phyloP scores from a whole-genome alignment of 768 basidiomycete genomes.

The Piloderma croceum region DNA sequence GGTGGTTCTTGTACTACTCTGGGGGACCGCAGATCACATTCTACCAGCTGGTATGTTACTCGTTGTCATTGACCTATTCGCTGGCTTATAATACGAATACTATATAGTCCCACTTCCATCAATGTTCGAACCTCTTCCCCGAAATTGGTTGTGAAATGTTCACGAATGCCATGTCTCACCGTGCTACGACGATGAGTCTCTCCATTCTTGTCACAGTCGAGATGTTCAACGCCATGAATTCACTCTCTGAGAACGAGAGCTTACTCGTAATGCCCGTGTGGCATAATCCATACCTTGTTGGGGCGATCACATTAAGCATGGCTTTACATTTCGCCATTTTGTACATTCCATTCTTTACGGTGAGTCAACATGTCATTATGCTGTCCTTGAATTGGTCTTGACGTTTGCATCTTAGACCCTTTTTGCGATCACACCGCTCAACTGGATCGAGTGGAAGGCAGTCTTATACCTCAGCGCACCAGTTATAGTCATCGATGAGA shows the following conservation, averaged over 20 bases:
- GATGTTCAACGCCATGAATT: conserved; percentile 99
- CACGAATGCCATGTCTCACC: conserved; percentile 76
- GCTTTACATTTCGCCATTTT: conserved; percentile 88
- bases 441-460: conserved; percentile 93
- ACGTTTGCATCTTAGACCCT: conserved; percentile 47
- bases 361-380: conserved; percentile 32
- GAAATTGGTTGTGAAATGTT: conserved; percentile 96
- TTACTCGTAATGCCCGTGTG: conserved; percentile 84
- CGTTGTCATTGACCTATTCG: conserved; percentile 1
- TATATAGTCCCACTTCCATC: conserved; percentile 91
- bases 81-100: no score
- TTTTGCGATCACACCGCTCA: conserved; percentile 90
- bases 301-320: conserved; percentile 87
- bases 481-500: conserved; percentile 85
- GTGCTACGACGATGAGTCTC: conserved; percentile 92
- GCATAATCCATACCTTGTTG: conserved; percentile 92
- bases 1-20: conserved; percentile 95
- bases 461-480: conserved; percentile 85
- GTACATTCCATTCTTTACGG: conserved; percentile 95
- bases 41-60: conserved; percentile 66
- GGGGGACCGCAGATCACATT: conserved; percentile 92
- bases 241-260: conserved; percentile 94
- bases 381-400: background rate
- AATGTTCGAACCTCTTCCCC: conserved; percentile 77
- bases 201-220: conserved; percentile 94